Evolutionary conservation across 2,329 filamentous ascomycete species (phyloP), one percentile per base, ranked within the genome.

Genomic region (Phaeophleospora eucalypticola): DNA sequence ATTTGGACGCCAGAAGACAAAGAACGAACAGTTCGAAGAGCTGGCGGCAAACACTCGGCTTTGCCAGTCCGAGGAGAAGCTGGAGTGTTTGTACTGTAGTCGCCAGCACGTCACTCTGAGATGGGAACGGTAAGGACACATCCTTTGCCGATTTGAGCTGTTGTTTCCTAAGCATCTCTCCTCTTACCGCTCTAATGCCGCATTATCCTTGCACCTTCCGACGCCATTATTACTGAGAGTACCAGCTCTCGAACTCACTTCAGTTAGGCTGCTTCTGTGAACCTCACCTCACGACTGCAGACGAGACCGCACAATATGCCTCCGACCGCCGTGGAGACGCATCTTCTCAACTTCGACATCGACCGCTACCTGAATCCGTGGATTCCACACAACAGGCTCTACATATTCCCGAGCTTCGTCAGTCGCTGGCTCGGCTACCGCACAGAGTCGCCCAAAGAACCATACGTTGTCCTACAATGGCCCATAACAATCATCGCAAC

Each of bases 361-460:
- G 89, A 95, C 72, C 70, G 68, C n/a, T 81, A 84, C 63, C 64
- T 94, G 41, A 89, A 91, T 64, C 84, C 77, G 2, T 74, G 81
- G 50, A 62, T 94, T 18, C 86, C 86, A 7, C 71, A 78, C 12
- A 83, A 84, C 34, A 80, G 78, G 57, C 77, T 87, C 64, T 70
- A 77, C 20, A 69, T 72, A 36, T 62, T 95, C 1, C 89, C 89
- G 0, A 73, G 72, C 38, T 77, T 78, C 0, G 62, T 93, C 16
- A 78, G 86, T 16, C 78, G 81, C 55, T 85, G 88, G 57, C 69
- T 94, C 2, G 73, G 73, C 3, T 69, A 73, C 49, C 61, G 72
- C 18, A 62, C 60, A 33, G 48, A 64, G 39, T 60, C 64, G 14
- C 57, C 55, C 32, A 61, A 66, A 40, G 69, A 73, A 48, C 66